Base-by-base conservation (phyloP, 2,329 filamentous ascomycete species). In the Fusarium chuoi region DNA sequence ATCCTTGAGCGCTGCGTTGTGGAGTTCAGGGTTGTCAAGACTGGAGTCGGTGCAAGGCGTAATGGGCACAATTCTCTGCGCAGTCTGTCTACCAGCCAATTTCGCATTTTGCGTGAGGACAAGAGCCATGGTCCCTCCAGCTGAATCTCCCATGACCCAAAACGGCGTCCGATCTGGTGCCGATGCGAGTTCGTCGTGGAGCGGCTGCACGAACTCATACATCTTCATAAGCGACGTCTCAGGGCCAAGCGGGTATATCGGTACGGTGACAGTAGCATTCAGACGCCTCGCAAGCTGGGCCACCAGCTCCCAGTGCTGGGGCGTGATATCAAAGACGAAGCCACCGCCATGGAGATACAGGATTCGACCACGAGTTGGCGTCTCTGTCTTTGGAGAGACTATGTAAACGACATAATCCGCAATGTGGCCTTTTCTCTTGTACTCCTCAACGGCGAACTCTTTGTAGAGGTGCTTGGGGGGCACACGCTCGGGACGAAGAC, bases 281-380 rank as follows among this genome's bases (percentile, higher is more conserved):
- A 81, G 69, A 5, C 78, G 77, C 62, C 79, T 70, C 3, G 79
- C 79, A 38, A 81, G 71, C 48, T 69, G 59, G 10, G 76, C 76
- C 38, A 77, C 73, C 26, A 81, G 45, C 42, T 65, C 58, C 80
- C 80, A 82, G n/a, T 82, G 80, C 62, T 70, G 64, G 6, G 55
- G 57, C 1, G 60, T 62, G 46, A 81, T 78, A 39, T 79, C 79
- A 60, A 81, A 80, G 63, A 81, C 70, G 56, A 80, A 78, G 51
- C 74, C 75, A 28, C 80, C 80, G 54, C 80, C 80, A 49, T 82
- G 80, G 28, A 79, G 71, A 57, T 81, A 82, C 41, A 82, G 61
- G 44, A 81, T 76, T 22, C 79, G 79, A 5, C 75, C 78, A 39
- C 77, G 70, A 36, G 73, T 71, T 3, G 79, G 78, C 42, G 73